Conservation (phyloP, 2,329 filamentous ascomycete species). For the Pseudopyrenochaeta lycopersici region DNA sequence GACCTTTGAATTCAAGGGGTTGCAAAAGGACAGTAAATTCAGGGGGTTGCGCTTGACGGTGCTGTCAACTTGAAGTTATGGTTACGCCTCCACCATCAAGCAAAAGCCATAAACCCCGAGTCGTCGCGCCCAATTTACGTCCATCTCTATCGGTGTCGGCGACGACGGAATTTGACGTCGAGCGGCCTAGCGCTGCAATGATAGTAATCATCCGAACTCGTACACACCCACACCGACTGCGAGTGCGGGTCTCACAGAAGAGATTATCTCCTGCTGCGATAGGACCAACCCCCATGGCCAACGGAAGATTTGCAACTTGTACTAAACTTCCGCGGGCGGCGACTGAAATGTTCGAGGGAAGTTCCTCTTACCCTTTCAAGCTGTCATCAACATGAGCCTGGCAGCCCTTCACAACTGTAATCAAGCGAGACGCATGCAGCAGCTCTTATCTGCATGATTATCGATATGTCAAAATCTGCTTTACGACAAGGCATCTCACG, state of each 20-base stretch:
- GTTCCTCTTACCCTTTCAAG: not conserved
- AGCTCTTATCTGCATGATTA: slow-evolving; percentile 3
- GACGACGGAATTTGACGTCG: too few relatives aligned
- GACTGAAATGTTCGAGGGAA: not conserved
- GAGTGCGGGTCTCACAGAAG: not conserved
- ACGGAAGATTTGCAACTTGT: slow-evolving; percentile 7
- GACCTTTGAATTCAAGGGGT: too few relatives aligned
- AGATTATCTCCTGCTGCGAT: not conserved
- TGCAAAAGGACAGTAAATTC: too few relatives aligned
- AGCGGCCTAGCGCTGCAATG: too few relatives aligned
- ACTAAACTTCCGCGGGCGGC: not conserved
- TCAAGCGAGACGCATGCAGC: not conserved
- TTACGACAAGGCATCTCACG: not conserved
- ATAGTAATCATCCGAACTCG: too few relatives aligned
- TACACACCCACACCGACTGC: not conserved
- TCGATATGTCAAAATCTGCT: not conserved
- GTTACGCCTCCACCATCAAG: too few relatives aligned
- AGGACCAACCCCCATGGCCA: slow-evolving; percentile 4
- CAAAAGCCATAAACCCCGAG: too few relatives aligned
- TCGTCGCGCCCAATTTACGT: too few relatives aligned
- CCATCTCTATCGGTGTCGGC: too few relatives aligned
- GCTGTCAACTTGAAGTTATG: too few relatives aligned
- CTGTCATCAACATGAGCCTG: not conserved
- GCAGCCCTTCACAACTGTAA: not conserved
- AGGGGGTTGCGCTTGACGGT: too few relatives aligned